Evolutionary conservation across 371 early-diverging fungal species (phyloP), one percentile per base, ranked within the genome.

Genomic region (Mortierella sp.): DNA sequence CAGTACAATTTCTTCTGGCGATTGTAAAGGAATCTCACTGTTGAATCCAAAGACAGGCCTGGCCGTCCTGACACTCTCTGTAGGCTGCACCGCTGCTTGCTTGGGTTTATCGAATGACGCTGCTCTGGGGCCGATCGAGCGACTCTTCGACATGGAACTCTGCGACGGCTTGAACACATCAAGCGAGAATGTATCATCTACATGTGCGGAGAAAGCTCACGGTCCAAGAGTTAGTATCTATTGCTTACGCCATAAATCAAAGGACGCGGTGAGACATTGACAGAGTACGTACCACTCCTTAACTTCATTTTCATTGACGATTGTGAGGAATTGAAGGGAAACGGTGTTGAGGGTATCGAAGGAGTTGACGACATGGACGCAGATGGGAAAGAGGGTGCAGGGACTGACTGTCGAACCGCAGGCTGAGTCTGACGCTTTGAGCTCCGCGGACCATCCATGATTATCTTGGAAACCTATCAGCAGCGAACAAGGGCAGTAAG

Each of bases 1-100:
- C 0, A 24, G n/a, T 76, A 79, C 79, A 44, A 79, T 51, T 31
- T 79, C 79, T 59, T 78, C 79, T 0, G 55, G 73, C 2, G 83
- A 73, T 37, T 79, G 79, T 5, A 59, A 54, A 26, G 76, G 79
- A 10, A 76, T 76, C 53, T 75, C 71, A 44, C 55, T 73, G 10
- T 71, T 75, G 31, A 75, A 61, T 4, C 80, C 77, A 74, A 71
- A 71, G 14, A 51, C 53, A 0, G 73, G 69, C 9, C 44, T 51
- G 9, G 53, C 40, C 21, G 69, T 9, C 34, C 40, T 53, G 14
- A 46, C 8, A 0, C 57, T 67, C 37, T 76, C 76, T 50, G 74
- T 10, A 16, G 50, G 9, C 8, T 48, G 21, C 6, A 74, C 55
- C 0, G 74, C 54, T 37, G 74, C 43, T 26, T 6, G 34, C 61